Conservation (phyloP, 768 basidiomycete species). For the Leccinum pellstonianum region DNA sequence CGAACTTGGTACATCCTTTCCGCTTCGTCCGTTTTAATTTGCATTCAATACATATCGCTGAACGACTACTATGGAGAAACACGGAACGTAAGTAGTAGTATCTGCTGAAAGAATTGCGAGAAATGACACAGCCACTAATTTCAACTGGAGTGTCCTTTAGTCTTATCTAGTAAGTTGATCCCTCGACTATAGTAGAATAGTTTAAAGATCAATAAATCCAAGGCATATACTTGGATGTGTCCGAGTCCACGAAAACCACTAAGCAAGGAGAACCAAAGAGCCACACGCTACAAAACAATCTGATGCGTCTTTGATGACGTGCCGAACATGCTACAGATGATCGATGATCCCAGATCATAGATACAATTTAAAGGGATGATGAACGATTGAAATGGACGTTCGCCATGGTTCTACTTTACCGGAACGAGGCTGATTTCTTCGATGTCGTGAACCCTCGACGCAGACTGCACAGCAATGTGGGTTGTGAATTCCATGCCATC, state of each 20-base stretch:
- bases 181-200: not conserved
- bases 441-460: not conserved
- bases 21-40: too few species aligned
- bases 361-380: not conserved
- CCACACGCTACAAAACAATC: not conserved
- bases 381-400: not conserved
- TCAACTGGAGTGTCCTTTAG: not conserved
- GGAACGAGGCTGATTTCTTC: not conserved
- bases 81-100: too few species aligned
- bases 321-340: not conserved
- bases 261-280: not conserved
- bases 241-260: not conserved
- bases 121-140: too few species aligned
- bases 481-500: conserved; percentile 8
- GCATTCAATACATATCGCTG: too few species aligned
- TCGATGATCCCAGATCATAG: not conserved
- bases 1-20: too few species aligned
- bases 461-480: conserved; percentile 1
- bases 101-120: too few species aligned
- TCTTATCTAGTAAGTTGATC: not conserved
- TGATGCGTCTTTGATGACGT: not conserved
- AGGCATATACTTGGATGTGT: not conserved
- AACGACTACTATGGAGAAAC: too few species aligned
- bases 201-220: too few species aligned
- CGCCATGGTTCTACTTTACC: not conserved